A percentile compares a stretch with the other conserved stretches of the same genome.
Evolutionary conservation across 768 basidiomycete genomes (phyloP).

Genomic region (Holtermannia corniformis): DNA sequence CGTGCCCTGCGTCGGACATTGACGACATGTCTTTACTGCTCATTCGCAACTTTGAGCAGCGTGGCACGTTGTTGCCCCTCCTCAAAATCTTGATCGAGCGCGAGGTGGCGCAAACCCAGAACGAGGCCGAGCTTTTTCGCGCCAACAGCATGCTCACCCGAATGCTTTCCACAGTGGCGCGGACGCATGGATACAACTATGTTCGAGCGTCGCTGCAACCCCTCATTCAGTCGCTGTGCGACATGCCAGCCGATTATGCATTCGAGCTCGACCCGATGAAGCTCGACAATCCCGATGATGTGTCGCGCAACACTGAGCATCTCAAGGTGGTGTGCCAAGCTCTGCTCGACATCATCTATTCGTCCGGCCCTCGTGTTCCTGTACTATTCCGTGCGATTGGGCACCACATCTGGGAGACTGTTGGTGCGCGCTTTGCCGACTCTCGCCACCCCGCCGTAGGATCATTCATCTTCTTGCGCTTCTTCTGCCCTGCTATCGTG

Average conservation of each 20-base stretch:
- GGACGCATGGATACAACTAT: constrained; percentile 84
- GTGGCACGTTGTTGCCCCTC: constrained; percentile 58
- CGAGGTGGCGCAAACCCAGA: constrained; percentile 66
- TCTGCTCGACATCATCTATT: constrained; percentile 64
- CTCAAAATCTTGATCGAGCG: constrained; percentile 76
- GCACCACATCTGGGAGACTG: constrained; percentile 53
- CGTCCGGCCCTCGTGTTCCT: constrained; percentile 62
- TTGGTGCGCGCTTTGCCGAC: constrained; percentile 37
- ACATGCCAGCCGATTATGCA: constrained; percentile 60
- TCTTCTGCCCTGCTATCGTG: constrained; percentile 84
- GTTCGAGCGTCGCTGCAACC: constrained; percentile 69
- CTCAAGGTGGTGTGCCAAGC: constrained; percentile 63
- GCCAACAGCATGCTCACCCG: constrained; percentile 80
- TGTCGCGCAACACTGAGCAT: constrained; percentile 58
- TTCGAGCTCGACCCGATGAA: constrained; percentile 65
- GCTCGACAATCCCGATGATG: constrained; percentile 50
- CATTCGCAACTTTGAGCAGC: constrained; percentile 74
- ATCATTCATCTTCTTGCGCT: constrained; percentile 87
- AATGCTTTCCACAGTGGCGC: constrained; percentile 75
- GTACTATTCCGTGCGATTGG: constrained; percentile 43
- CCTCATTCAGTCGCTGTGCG: constrained; percentile 62
- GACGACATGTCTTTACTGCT: constrained; percentile 71
- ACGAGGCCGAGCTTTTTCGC: constrained; percentile 72
- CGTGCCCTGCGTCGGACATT: constrained; percentile 66
- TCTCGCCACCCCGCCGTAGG: constrained; percentile 44